A percentile compares a stretch with the other conserved stretches of the same genome.
phyloP scores from a whole-genome alignment of 192 early-diverging fungal species.

The Paraglomus brasilianum region DNA sequence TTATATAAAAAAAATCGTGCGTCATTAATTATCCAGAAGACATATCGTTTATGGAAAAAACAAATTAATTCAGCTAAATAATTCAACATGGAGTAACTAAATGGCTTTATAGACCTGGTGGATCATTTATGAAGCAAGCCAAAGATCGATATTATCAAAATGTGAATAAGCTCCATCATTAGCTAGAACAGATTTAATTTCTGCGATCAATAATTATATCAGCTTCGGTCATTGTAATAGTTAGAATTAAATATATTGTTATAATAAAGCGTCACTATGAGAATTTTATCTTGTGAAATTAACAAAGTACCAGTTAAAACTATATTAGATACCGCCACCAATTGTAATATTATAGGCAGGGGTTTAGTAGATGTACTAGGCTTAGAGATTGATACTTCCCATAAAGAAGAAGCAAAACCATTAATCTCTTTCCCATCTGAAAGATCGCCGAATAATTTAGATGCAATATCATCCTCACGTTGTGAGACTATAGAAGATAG shows the following conservation, averaged over 20 bases:
- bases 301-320: neutral
- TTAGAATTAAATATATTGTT: conserved; percentile 8
- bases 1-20: too few species aligned
- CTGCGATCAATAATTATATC: too few species aligned
- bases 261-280: conserved; percentile 9
- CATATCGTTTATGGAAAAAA: conserved; percentile 2
- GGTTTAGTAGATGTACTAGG: conserved; percentile 17
- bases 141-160: too few species aligned
- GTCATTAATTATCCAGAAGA: conserved; percentile 2
- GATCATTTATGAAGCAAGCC: neutral
- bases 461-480: conserved; percentile 7
- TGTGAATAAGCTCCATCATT: too few species aligned
- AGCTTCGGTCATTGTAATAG: too few species aligned
- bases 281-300: conserved; percentile 19
- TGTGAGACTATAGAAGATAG: conserved; percentile 13
- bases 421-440: conserved; percentile 2
- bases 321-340: conserved; percentile 24
- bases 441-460: conserved; percentile 15
- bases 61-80: conserved; percentile 1
- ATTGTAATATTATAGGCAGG: conserved; percentile 25
- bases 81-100: conserved; percentile 11
- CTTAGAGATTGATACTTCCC: conserved; percentile 17
- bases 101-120: neutral
- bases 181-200: too few species aligned
- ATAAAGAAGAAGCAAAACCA: conserved; percentile 15